Base-by-base conservation (phyloP, 208 protist species). In the Spongospora subterranea region DNA sequence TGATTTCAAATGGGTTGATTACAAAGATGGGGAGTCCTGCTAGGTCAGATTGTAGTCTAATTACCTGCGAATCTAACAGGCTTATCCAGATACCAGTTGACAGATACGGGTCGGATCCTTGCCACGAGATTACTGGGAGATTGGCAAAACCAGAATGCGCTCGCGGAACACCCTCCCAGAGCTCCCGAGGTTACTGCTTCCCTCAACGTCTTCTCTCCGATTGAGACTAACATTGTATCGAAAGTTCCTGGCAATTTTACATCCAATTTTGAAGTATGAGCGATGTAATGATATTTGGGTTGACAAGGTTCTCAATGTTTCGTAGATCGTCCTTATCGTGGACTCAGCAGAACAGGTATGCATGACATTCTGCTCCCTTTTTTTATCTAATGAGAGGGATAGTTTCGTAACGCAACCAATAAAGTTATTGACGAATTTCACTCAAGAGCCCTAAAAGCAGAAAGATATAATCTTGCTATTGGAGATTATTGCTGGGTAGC, bases 401-500 rank as follows among this genome's bases (percentile, higher is more conserved):
- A 60, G 50, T 60, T 60, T 60, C 50, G 50, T 60, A 24, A 60
- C 6, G 24, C 6, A 6, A 6, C 13, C 50, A 60, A 60, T 60
- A 60, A 29, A 24, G 50, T 60, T 24, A 6, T 60, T 29, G 50
- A 6, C 24, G 50, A 60, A 60, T 60, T 60, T 24, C 50, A 60
- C 6, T 29, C 24, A 29, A 6, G 50, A 60, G 24, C 6, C 24
- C 50, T 60, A 6, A 60, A 60, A 60, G 50, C 35, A 13, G 71
- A 82, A 43, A 6, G 71, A 35, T 6, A 6, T 35, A 6, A 35
- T 6, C 71, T 82, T 35, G 6, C 71, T 6, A 43, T 82, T 82
- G 71, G 71, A 20, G 71, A 82, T 82, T 82, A 82, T 43, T 82
- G 71, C 71, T 82, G 71, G 71, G 71, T 82, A n/a, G 71, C 71